These are phyloP conservation scores for Schwanniomyces occidentalis DNA, from an alignment of 805 yeast genomes.

Conservation along the genomic window DNA sequence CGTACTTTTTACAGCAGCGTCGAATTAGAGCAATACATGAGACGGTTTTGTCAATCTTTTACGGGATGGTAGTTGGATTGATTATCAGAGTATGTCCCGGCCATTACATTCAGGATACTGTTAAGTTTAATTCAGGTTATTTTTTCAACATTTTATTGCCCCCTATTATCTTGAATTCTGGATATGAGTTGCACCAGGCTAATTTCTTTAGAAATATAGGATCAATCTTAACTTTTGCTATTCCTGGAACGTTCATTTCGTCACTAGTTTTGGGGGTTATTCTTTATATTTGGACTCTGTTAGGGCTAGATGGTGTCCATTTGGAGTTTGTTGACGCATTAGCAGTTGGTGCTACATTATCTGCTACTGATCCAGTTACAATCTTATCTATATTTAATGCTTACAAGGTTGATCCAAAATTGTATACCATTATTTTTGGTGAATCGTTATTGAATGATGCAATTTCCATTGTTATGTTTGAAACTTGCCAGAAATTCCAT, in stretches of 20 bases:
- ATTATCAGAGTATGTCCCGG: conserved; percentile 92
- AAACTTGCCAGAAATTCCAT: conserved; percentile 94
- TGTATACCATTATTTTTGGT: conserved; percentile 96
- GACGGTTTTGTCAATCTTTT: conserved; percentile 91
- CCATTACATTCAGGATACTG: conserved; percentile 95
- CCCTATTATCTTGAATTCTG: conserved; percentile 94
- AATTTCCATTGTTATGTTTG: conserved; percentile 97
- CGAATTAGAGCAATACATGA: conserved; percentile 96
- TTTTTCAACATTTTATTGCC: conserved; percentile 93
- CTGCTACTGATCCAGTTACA: conserved; percentile 99
- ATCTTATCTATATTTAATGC: conserved; percentile 95
- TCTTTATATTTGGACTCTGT: conserved; percentile 82
- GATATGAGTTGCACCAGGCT: conserved; percentile 94
- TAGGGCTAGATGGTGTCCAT: conserved; percentile 85
- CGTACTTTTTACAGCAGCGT: conserved; percentile 87
- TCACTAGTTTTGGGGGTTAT: conserved; percentile 89
- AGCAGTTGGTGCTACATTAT: conserved; percentile 95
- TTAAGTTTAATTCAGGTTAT: conserved; percentile 90
- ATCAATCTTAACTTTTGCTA: conserved; percentile 88
- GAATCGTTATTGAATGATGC: conserved; percentile 96
- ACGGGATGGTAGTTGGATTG: conserved; percentile 95
- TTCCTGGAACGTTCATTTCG: conserved; percentile 93
- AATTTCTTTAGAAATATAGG: conserved; percentile 92
- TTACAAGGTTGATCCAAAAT: conserved; percentile 95
- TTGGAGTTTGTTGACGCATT: conserved; percentile 96